Evolutionary conservation across 2,329 filamentous ascomycete genomes (phyloP), one percentile per base, ranked within the genome.

Genomic region (Colletotrichum spaethianum): DNA sequence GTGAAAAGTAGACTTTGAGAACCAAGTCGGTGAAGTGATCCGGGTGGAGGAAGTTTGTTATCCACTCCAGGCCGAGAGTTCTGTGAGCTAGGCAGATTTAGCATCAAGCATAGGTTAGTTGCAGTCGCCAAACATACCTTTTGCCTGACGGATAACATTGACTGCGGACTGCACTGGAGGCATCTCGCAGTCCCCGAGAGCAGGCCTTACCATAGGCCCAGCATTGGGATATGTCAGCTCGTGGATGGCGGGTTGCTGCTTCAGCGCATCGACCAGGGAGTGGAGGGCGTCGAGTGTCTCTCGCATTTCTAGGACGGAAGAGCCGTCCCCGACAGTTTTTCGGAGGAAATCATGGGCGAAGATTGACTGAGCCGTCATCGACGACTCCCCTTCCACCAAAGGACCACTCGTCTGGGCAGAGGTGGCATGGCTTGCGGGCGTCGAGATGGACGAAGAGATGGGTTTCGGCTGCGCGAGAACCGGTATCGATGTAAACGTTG

Each of bases 271-370:
- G 46, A 79, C 77, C 20, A 79, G 74, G 3, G 79, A 76, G 42
- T 79, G 78, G 2, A 83, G 79, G 1, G 81, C 79, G 52, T 81
- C 79, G 8, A 83, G 66, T 0, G 80, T 80, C 67, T 82, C 80
- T 4, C 78, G 76, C 74, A 83, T 74, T 72, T 82, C 79, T 1
- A 81, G 75, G 9, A 78, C 76, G 0, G 78, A 75, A 12, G 78
- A 75, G n/a, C 73, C 77, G 31, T 77, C 76, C 14, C 75, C 77
- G 20, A 82, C 81, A 4, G 80, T 80, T 65, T 84, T 80, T 28
- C 82, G 79, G 3, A 85, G 75, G 53, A 87, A 84, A 60, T 86
- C 82, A 28, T 82, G 85, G 42, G 85, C 85, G 73, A 87, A 86
- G 16, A 80, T 81, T 1, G 84, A 84, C 67, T 86, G 85, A 2